Evolutionary conservation across 1,139 yeast genomes (phyloP).

Genomic region (Suhomyces maxii): DNA sequence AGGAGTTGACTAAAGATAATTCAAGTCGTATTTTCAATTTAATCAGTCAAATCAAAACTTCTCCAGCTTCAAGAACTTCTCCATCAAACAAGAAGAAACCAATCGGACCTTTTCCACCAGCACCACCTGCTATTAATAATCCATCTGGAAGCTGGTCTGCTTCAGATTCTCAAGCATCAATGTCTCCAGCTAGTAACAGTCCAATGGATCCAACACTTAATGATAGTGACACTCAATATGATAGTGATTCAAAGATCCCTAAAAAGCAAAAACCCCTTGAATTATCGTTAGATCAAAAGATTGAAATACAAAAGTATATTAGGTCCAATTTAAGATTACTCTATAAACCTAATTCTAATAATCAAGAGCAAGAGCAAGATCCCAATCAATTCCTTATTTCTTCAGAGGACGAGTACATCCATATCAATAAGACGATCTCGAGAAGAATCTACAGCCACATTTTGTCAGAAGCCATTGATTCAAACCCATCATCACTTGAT

Average conservation of each 20-base stretch:
- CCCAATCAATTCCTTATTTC: conserved; percentile 13
- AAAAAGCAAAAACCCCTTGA: conserved; percentile 11
- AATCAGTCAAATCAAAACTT: conserved; percentile 28
- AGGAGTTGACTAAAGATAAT: conserved; percentile 3
- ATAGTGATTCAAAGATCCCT: conserved; percentile 9
- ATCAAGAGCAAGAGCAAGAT: background rate
- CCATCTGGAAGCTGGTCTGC: conserved; percentile 6
- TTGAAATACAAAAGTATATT: conserved; percentile 52
- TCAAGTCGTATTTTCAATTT: conserved; percentile 16
- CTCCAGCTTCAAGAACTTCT: conserved; percentile 5
- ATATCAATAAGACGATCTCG: conserved; percentile 40
- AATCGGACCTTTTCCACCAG: background rate
- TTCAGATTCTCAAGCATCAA: conserved; percentile 9
- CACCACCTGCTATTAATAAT: conserved; percentile 1
- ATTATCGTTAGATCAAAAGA: conserved; percentile 47
- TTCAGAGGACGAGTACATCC: conserved; percentile 35
- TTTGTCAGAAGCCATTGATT: conserved; percentile 13
- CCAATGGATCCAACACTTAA: conserved; percentile 11
- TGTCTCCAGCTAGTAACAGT: conserved; percentile 12
- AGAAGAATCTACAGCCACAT: conserved; percentile 45
- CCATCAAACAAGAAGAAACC: background rate
- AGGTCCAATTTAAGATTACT: conserved; percentile 50
- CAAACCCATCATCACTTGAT: conserved; percentile 14
- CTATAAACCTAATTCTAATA: conserved; percentile 32
- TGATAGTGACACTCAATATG: conserved; percentile 17